Evolutionary conservation across 108 stramenopile genomes (phyloP).

Genomic region (Skeletonema costatum): DNA sequence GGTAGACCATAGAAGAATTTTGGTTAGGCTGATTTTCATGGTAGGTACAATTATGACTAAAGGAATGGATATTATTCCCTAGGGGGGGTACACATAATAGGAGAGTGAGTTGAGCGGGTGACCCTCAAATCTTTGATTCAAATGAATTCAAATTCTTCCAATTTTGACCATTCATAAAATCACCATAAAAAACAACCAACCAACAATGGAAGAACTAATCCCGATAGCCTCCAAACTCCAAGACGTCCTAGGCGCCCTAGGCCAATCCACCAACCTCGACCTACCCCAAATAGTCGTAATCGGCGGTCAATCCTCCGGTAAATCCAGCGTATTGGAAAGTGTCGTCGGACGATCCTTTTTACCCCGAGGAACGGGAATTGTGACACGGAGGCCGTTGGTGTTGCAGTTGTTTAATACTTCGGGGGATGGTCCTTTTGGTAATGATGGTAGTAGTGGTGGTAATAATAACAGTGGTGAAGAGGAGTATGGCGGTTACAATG

Average conservation of each 20-base stretch:
- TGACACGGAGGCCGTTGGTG: slow-evolving; percentile 94
- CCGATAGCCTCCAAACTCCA: slow-evolving; percentile 98
- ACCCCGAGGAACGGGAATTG: slow-evolving; percentile 97
- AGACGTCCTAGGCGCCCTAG: slow-evolving; percentile 97
- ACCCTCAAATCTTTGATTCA: too few relatives aligned
- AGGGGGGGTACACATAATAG: too few relatives aligned
- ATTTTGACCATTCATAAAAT: too few relatives aligned
- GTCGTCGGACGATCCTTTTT: slow-evolving; percentile 94
- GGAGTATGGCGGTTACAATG: slow-evolving; percentile 15
- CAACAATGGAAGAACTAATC: slow-evolving; percentile 94
- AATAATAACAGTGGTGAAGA: slow-evolving; percentile 28
- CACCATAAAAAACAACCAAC: too few relatives aligned
- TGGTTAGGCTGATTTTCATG: too few relatives aligned
- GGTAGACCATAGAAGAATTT: too few relatives aligned
- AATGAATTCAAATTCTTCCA: too few relatives aligned
- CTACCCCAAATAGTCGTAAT: slow-evolving; percentile 99
- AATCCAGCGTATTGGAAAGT: slow-evolving; percentile 96
- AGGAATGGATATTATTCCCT: too few relatives aligned
- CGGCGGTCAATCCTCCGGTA: slow-evolving; percentile 96
- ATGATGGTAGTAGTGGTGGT: neutral
- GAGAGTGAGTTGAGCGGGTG: too few relatives aligned
- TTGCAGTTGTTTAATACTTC: slow-evolving; percentile 88
- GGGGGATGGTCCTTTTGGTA: neutral
- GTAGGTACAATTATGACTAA: too few relatives aligned
- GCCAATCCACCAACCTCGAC: slow-evolving; percentile 88